Evolutionary conservation across 306 rosid species (phyloP), one percentile per base, ranked within the genome.

Genomic region (Gynostemma pentaphyllum): DNA sequence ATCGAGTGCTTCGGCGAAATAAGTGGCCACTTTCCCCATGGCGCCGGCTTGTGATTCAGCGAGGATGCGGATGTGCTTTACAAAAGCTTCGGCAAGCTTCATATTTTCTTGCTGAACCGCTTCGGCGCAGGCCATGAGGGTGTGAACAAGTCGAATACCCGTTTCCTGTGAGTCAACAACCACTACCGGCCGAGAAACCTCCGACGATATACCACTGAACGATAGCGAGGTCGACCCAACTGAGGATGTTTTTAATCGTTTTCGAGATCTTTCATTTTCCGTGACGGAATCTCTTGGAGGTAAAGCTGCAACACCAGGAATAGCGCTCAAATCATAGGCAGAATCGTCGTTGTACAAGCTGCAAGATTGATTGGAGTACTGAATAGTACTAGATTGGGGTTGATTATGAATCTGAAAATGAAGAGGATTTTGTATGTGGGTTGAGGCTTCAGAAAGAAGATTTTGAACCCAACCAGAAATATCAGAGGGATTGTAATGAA

Each of bases 401-500:
- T 66, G 21, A 72, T 57, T 47, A 74, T 64, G 30, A 34, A 9
- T 9, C 9, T 1, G 4, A 4, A 34, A 13, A 13, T 12, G 59
- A 26, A 34, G 32, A 2, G 16, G 34, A 51, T 29, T 18, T 1
- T 64, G 54, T 28, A 68, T 29, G 41, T 21, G 22, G 22, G 16
- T 32, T 5, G 64, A 66, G 5, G 76, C 76, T 54, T 78, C 95
- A 13, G 85, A 68, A 32, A 89, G 74, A 89, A 89, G 86, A 57
- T 72, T 86, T 36, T 84, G 85, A 36, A 89, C 85, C 95, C 92
- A 86, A 0, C 87, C 79, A 41, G 81, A 82, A 28, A 89, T 86
- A 84, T 89, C 89, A 2, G 97, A 42, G 0, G 97, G 97, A 62
- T 89, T 85, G 47, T 77, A 89, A 68, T 89, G 97, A 42, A 86